A percentile compares a stretch with the other conserved stretches of the same genome.
Evolutionary conservation across 106 monocot genomes (phyloP).

Genomic region (Posidonia australis): DNA sequence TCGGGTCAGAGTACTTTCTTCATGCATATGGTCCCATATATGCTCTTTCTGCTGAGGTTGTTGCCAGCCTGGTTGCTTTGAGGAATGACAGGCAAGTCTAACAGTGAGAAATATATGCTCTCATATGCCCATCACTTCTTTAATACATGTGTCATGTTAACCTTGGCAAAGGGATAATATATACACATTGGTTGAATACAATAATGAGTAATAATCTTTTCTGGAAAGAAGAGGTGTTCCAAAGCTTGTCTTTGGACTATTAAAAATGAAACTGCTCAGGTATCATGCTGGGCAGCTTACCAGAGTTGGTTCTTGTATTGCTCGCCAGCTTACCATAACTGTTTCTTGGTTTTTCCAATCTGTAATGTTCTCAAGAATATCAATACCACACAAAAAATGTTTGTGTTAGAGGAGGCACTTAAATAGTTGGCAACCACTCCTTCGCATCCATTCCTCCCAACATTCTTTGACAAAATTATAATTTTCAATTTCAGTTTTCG

Average conservation of each 20-base stretch:
- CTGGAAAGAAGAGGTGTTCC: not conserved
- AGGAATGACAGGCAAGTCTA: slow-evolving; percentile 63
- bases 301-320: not conserved
- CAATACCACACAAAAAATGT: too few relatives aligned
- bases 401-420: too few relatives aligned
- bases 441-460: not conserved
- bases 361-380: too few relatives aligned
- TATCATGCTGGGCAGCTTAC: not conserved
- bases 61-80: slow-evolving; percentile 55
- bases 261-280: not conserved
- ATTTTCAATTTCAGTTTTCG: slow-evolving; percentile 53
- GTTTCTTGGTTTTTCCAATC: too few relatives aligned
- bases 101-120: not conserved
- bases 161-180: too few relatives aligned
- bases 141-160: too few relatives aligned
- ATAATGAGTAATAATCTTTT: too few relatives aligned
- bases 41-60: slow-evolving; percentile 82
- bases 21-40: slow-evolving; percentile 98
- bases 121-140: not conserved
- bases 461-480: not conserved
- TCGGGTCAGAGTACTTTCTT: slow-evolving; percentile 85
- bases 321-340: too few relatives aligned
- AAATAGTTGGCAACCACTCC: too few relatives aligned
- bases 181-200: too few relatives aligned
- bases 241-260: not conserved